Evolutionary conservation across 495 filamentous ascomycete genomes (phyloP).

Genomic region (Cetradonia linearis): DNA sequence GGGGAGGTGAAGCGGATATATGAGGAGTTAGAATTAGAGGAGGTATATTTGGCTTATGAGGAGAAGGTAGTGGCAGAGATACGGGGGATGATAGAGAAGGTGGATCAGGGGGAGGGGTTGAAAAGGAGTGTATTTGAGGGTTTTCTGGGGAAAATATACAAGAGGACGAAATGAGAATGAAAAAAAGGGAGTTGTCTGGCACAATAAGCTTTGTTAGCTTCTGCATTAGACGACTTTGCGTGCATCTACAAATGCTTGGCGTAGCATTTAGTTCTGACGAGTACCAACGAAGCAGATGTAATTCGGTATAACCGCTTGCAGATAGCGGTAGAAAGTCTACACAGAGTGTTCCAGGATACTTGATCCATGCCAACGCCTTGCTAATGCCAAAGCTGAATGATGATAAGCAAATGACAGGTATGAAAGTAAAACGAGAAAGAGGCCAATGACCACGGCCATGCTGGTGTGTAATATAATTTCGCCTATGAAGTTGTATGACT

Average conservation of each 20-base stretch:
- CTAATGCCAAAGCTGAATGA: neutral
- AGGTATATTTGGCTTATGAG: conserved; percentile 78
- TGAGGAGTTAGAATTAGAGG: conserved; percentile 70
- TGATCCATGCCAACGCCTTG: conserved; percentile 9
- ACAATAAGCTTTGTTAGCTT: neutral
- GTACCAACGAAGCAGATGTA: neutral
- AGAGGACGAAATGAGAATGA: conserved; percentile 57
- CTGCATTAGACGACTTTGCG: neutral
- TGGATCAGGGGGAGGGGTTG: conserved; percentile 77
- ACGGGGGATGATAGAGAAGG: conserved; percentile 56
- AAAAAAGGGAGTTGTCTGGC: neutral
- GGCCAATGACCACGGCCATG: neutral
- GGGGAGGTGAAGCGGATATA: conserved; percentile 78
- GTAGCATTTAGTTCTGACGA: neutral
- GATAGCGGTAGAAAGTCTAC: neutral
- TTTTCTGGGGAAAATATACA: conserved; percentile 94
- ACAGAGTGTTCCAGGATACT: neutral
- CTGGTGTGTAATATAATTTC: neutral
- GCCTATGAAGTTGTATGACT: neutral
- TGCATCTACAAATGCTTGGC: neutral
- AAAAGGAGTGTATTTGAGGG: conserved; percentile 83
- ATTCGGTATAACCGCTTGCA: neutral
- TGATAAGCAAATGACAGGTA: conserved; percentile 7
- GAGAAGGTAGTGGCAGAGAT: conserved; percentile 70
- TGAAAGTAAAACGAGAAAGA: neutral